A percentile compares a stretch with the other conserved stretches of the same genome.
Evolutionary conservation across 164 flowering plant genomes (phyloP).

Genomic region (Vitis labrusca): DNA sequence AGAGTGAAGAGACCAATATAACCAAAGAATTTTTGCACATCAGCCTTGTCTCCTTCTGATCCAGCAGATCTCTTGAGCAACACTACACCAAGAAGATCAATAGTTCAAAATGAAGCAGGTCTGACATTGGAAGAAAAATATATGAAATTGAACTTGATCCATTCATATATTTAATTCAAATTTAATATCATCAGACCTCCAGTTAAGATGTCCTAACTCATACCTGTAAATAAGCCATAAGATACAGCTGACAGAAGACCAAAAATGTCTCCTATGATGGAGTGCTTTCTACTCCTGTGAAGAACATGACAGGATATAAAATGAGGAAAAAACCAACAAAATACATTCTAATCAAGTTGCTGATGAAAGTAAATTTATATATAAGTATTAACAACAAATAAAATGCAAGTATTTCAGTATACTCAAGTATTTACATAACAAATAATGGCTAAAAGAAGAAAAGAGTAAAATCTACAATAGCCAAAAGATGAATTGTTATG

Average conservation of each 20-base stretch:
- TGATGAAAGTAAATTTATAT: not conserved
- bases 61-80: conserved; percentile 57
- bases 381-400: too few relatives aligned
- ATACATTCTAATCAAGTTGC: too few relatives aligned
- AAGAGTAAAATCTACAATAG: not conserved
- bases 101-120: not conserved
- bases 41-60: conserved; percentile 55
- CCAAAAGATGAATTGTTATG: not conserved
- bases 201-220: not conserved
- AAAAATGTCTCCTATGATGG: conserved; percentile 47
- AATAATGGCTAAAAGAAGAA: not conserved
- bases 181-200: not conserved
- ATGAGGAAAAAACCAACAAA: not conserved
- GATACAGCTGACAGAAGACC: conserved; percentile 55
- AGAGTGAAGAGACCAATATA: conserved; percentile 60
- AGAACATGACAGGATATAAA: conserved; percentile 6
- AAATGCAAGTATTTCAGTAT: too few relatives aligned
- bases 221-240: conserved; percentile 62
- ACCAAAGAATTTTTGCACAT: conserved; percentile 62
- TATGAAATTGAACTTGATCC: not conserved
- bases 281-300: conserved; percentile 37
- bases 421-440: too few relatives aligned
- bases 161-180: not conserved
- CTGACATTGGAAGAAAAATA: not conserved
- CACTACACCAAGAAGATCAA: conserved; percentile 33